Evolutionary conservation across 2,329 filamentous ascomycete genomes (phyloP).

Genomic region (Exserohilum turcica): DNA sequence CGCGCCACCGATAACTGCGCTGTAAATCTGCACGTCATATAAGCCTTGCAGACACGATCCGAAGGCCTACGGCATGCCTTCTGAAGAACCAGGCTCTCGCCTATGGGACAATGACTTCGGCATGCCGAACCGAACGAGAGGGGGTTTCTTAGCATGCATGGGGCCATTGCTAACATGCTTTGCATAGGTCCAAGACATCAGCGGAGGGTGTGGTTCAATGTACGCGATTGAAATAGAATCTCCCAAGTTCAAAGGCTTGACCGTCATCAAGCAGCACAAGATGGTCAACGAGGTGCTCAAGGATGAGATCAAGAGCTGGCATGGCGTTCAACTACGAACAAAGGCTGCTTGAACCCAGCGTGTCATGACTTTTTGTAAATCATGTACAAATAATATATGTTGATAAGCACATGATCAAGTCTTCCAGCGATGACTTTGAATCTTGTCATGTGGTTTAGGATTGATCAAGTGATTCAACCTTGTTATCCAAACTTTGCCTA

Average conservation of each 20-base stretch:
- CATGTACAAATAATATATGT: too few relatives aligned
- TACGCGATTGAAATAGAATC: conserved; percentile 81
- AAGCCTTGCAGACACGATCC: conserved; percentile 8
- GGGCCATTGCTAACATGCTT: conserved; percentile 24
- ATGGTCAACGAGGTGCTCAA: conserved; percentile 76
- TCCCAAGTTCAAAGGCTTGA: conserved; percentile 70
- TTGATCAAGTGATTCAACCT: too few relatives aligned
- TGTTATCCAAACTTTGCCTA: too few relatives aligned
- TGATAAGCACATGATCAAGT: too few relatives aligned
- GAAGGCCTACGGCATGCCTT: neutral
- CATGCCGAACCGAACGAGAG: neutral
- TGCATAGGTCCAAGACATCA: conserved; percentile 73
- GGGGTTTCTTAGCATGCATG: neutral
- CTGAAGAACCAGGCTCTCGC: neutral
- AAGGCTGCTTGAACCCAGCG: conserved; percentile 50
- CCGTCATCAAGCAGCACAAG: conserved; percentile 80
- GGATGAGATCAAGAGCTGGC: conserved; percentile 79
- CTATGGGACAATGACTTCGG: neutral
- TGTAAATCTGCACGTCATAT: conserved; percentile 16
- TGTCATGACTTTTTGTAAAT: too few relatives aligned
- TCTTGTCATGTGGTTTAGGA: too few relatives aligned
- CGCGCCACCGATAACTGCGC: conserved; percentile 17
- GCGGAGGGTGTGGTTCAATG: conserved; percentile 85
- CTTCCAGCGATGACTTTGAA: too few relatives aligned
- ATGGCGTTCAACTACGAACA: conserved; percentile 81